A percentile compares a stretch with the other conserved stretches of the same genome.
Evolutionary conservation across 23 red algal genomes (phyloP).

Genomic region (Gracilaria domingensis): DNA sequence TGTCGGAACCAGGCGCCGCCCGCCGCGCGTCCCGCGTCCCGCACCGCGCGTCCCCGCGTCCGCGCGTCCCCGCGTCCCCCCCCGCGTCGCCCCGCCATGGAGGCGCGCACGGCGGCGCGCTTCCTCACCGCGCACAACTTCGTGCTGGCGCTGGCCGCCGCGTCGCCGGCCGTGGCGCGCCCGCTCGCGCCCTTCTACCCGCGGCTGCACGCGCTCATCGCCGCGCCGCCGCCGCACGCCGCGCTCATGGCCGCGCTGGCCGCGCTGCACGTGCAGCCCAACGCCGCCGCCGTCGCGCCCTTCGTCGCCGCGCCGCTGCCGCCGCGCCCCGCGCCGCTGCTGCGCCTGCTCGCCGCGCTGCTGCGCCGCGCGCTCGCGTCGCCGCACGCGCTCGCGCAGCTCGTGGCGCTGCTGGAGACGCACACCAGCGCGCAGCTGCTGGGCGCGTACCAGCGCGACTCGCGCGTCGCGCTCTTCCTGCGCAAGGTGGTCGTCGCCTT

Average conservation of each 20-base stretch:
- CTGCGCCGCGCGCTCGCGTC: constrained; percentile 1
- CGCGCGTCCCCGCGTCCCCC: not conserved
- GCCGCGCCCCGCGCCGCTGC: not conserved
- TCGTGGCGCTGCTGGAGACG: not conserved
- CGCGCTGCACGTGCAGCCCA: not conserved
- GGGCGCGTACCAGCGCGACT: constrained; percentile 29
- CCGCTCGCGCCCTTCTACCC: constrained; percentile 10
- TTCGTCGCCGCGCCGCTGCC: not conserved
- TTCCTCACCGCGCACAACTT: constrained; percentile 30
- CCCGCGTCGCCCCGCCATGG: not conserved
- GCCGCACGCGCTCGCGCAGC: constrained; percentile 1
- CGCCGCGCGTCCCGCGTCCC: not conserved
- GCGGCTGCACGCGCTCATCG: constrained; percentile 18
- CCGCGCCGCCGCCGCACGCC: not conserved
- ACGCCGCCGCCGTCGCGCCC: not conserved
- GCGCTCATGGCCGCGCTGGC: not conserved
- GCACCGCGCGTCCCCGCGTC: not conserved
- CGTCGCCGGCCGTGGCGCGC: not conserved
- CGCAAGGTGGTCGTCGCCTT: constrained; percentile 62
- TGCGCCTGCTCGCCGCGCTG: not conserved
- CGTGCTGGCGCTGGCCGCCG: constrained; percentile 7
- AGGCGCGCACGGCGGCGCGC: constrained; percentile 9
- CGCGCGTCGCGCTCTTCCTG: constrained; percentile 26
- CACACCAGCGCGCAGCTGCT: not conserved
- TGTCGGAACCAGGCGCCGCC: too few relatives aligned